Conservation (phyloP, 2,329 filamentous ascomycete species). For the Nemania sp. region DNA sequence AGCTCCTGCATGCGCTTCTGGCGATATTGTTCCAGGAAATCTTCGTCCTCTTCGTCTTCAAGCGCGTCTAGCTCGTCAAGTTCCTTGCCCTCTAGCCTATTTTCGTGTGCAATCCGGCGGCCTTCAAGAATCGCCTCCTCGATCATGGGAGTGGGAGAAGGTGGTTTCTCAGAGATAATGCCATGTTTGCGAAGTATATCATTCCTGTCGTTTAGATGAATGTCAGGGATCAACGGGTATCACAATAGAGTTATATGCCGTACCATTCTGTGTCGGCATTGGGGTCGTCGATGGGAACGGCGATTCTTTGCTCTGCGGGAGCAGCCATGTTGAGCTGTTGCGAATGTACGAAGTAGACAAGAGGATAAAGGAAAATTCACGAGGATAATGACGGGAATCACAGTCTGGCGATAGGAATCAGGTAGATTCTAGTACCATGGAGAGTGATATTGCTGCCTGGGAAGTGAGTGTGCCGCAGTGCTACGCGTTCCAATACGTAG, state of each 20-base stretch:
- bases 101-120: constrained; percentile 82
- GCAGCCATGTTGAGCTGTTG: constrained; percentile 55
- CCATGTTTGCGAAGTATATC: constrained; percentile 97
- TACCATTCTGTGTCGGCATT: constrained; percentile 99
- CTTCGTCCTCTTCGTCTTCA: constrained; percentile 94
- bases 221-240: constrained; percentile 15
- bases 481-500: neutral
- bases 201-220: constrained; percentile 67
- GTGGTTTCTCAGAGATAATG: constrained; percentile 95
- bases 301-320: constrained; percentile 65
- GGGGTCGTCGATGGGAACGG: constrained; percentile 88
- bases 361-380: neutral
- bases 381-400: neutral
- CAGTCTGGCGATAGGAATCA: too few relatives aligned
- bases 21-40: constrained; percentile 84
- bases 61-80: constrained; percentile 91
- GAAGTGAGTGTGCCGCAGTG: neutral
- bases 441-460: neutral
- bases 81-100: constrained; percentile 90
- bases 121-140: constrained; percentile 91
- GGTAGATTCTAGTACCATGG: too few relatives aligned
- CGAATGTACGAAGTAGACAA: neutral
- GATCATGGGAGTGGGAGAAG: constrained; percentile 92
- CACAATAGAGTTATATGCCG: constrained; percentile 9
- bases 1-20: constrained; percentile 87